Base-by-base conservation (phyloP, 495 filamentous ascomycete species). In the Penicillium goetzii region DNA sequence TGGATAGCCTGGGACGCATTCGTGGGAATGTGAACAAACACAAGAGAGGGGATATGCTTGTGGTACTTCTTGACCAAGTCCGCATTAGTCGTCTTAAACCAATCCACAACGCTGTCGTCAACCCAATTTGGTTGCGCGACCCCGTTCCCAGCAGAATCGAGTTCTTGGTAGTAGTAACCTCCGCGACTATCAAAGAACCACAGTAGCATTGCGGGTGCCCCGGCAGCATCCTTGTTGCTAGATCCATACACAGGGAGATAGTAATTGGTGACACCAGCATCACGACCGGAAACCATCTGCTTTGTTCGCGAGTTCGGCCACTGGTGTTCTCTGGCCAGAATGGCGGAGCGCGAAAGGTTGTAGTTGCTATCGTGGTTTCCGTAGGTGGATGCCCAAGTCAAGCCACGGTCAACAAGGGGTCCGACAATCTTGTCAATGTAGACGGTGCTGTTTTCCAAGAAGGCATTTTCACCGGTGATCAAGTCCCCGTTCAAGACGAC, bases 121-220 rank as follows among this genome's bases (percentile, higher is more conserved):
- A 82, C 78, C 68, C 71, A 80, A 17, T 80, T 71, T 3, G 72
- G 68, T 17, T 74, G 64, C 7, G 65, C 28, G n/a, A 77, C 56
- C 30, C 78, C 61, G 9, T 74, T 68, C 19, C 83, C 74, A 58
- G 73, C 43, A 0, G 74, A 43, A 25, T 69, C 60, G 9, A 62
- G 58, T 25, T 73, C 58, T 58, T 87, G 85, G 66, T 79, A 88
- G n/a, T 72, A 62, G 52, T 77, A 78, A 2, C 89, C 89, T 41
- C 88, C 88, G 38, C 82, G 80, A 57, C 80, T 85, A 70, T 92
- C 89, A 69, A 92, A 91, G 78, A 91, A 92, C 86, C 86, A 92
- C 30, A 91, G 78, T 1, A 92, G 64, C 14, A 86, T 71, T 12
- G 68, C 71, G 0, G 82, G 82, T 3, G 49, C 71, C 0, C 53